Evolutionary conservation across 2,329 filamentous ascomycete genomes (phyloP), one percentile per base, ranked within the genome.

Genomic region (Aspergillus sp.): DNA sequence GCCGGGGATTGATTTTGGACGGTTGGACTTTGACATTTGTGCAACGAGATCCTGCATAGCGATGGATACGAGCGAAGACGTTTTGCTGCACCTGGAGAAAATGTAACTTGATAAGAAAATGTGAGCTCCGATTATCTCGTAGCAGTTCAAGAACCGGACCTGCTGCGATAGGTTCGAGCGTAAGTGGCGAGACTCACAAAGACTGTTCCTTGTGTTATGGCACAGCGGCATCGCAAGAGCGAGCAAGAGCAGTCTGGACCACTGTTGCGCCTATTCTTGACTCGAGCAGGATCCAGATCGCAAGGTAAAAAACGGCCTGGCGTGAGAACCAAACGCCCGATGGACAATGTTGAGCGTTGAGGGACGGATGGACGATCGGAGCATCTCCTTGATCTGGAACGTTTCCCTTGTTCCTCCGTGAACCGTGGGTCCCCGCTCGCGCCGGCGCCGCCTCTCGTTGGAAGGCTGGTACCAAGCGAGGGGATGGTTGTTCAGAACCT

Each of bases 361-460:
- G 6, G 13, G 52, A 54, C n/a, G n/a, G 22, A 46, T 22, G 52
- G 52, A 28, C 11, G 52, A 54, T 54, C 52, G 45, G 43, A 48
- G 34, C 11, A 11, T 56, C 45, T 48, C 45, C 53, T 56, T 28
- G 53, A 56, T 56, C 43, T 25, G 53, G 53, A 47, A 56, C 41
- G 23, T 56, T 47, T 56, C 17, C 53, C 53, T 47, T 47, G 45
- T 41, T 11, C 34, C 34, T 41, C 9, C 34, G 34, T 54, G 52
- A 54, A 54, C 52, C 52, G 52, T 54, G 52, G 52, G 52, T 38
- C 52, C 7, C 17, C 13, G 34, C 34, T 15, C 9, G 7, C 34
- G 34, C 34, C 9, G 34, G 34, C 34, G 8, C 34, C 34, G 34
- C 34, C 34, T 38, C 34, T 38, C 34, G 34, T 38, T 38, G 34